Conservation (phyloP, 2,329 filamentous ascomycete species). For the Incumbomyces lentus region DNA sequence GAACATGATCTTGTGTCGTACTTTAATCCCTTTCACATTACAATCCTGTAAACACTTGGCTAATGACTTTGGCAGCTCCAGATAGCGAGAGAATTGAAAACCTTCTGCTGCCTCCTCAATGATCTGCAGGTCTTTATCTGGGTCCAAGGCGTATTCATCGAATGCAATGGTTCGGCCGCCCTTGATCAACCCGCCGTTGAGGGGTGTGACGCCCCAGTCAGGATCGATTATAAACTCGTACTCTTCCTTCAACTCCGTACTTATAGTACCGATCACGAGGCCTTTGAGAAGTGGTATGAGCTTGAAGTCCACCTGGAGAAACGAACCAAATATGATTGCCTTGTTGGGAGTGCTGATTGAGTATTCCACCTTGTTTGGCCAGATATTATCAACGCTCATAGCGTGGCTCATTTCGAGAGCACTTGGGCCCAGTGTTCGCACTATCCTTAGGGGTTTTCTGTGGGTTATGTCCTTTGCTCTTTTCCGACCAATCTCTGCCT, state of each 20-base stretch:
- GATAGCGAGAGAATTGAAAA: slow-evolving; percentile 47
- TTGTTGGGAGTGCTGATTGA: slow-evolving; percentile 88
- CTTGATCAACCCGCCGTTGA: slow-evolving; percentile 34
- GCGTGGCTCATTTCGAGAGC: slow-evolving; percentile 72
- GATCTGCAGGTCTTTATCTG: slow-evolving; percentile 47
- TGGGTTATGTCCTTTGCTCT: slow-evolving; percentile 77
- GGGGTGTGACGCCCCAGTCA: slow-evolving; percentile 29
- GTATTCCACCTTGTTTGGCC: slow-evolving; percentile 96
- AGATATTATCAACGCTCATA: slow-evolving; percentile 92
- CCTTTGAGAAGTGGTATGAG: slow-evolving; percentile 85
- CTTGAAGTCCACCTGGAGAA: slow-evolving; percentile 71
- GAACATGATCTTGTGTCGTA: slow-evolving; percentile 85
- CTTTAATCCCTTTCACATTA: slow-evolving; percentile 78
- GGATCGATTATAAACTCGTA: slow-evolving; percentile 53
- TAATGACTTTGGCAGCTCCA: slow-evolving; percentile 69
- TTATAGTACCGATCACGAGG: slow-evolving; percentile 71
- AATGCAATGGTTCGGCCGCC: slow-evolving; percentile 54
- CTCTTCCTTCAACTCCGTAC: slow-evolving; percentile 67
- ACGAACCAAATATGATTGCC: slow-evolving; percentile 87
- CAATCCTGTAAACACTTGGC: slow-evolving; percentile 81
- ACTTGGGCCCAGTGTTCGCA: slow-evolving; percentile 65
- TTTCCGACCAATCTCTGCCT: slow-evolving; percentile 83
- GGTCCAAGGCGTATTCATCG: slow-evolving; percentile 59
- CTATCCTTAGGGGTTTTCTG: slow-evolving; percentile 66
- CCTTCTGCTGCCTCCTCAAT: slow-evolving; percentile 51